A percentile compares a stretch with the other conserved stretches of the same genome.
These are phyloP conservation scores for Cladosporium cucumerinum DNA, from an alignment of 2,329 filamentous ascomycete genomes.

Conservation along the genomic window DNA sequence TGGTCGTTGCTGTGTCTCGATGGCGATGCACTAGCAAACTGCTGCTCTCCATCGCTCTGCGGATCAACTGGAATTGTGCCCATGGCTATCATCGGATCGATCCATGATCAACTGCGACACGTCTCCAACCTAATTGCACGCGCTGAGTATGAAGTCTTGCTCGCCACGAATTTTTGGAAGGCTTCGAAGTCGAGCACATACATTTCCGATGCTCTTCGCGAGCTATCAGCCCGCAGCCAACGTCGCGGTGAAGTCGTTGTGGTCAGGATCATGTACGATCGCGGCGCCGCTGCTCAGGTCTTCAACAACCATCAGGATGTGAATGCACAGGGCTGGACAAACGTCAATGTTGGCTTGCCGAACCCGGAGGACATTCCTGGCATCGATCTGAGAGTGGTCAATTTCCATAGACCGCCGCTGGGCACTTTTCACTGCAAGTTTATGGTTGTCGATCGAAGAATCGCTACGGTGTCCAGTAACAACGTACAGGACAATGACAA, in stretches of 20 bases:
- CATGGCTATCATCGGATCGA: slow-evolving; percentile 64
- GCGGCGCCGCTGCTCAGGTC: slow-evolving; percentile 61
- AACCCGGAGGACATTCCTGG: slow-evolving; percentile 64
- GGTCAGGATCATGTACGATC: slow-evolving; percentile 73
- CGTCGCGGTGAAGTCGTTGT: slow-evolving; percentile 56
- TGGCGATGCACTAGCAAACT: slow-evolving; percentile 49
- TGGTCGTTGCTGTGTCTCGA: slow-evolving; percentile 59
- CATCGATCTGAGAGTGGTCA: slow-evolving; percentile 69
- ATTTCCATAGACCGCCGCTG: slow-evolving; percentile 65
- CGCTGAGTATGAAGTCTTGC: slow-evolving; percentile 68
- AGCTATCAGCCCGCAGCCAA: slow-evolving; percentile 65
- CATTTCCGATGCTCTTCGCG: slow-evolving; percentile 64
- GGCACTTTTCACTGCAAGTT: slow-evolving; percentile 78
- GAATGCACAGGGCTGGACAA: slow-evolving; percentile 55
- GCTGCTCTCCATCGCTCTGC: slow-evolving; percentile 58
- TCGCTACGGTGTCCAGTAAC: slow-evolving; percentile 72
- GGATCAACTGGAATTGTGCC: slow-evolving; percentile 63
- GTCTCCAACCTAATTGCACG: slow-evolving; percentile 73
- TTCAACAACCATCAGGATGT: slow-evolving; percentile 64
- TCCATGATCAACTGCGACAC: slow-evolving; percentile 69
- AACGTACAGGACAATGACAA: slow-evolving; percentile 73
- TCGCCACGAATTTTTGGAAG: slow-evolving; percentile 76
- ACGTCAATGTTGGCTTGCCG: slow-evolving; percentile 57
- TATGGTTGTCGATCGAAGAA: slow-evolving; percentile 69
- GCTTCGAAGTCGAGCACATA: slow-evolving; percentile 64